phyloP scores from a whole-genome alignment of 495 filamentous ascomycete species.

The Aspergillus baeticus region DNA sequence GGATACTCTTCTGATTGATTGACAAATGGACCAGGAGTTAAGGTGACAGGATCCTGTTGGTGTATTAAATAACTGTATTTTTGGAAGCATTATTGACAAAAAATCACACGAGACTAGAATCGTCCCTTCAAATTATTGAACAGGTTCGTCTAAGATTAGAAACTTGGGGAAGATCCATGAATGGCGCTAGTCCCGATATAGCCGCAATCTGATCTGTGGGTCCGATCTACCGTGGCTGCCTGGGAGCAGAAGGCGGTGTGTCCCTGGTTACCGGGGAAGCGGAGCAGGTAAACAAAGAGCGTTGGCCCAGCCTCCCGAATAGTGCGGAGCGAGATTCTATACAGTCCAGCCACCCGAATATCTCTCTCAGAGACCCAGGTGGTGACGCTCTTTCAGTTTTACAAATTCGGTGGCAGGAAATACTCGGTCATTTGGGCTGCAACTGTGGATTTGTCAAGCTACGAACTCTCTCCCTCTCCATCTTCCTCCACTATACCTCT shows the following conservation, averaged over 20 bases:
- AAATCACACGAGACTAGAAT: neutral
- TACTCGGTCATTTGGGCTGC: constrained; percentile 21
- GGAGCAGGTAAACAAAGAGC: constrained; percentile 43
- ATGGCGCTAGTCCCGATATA: constrained; percentile 16
- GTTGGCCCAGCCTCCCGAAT: constrained; percentile 48
- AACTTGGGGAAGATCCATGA: constrained; percentile 11
- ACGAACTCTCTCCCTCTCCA: constrained; percentile 29
- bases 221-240: constrained; percentile 2
- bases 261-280: constrained; percentile 39
- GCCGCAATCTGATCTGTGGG: constrained; percentile 18
- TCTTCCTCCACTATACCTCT: constrained; percentile 24
- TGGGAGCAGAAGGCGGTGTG: constrained; percentile 32
- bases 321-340: constrained; percentile 20
- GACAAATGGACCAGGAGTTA: too few relatives aligned
- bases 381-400: constrained; percentile 7
- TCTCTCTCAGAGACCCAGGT: constrained; percentile 4
- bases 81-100: neutral
- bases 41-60: neutral
- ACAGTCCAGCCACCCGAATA: constrained; percentile 22
- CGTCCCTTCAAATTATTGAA: neutral
- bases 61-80: constrained; percentile 1
- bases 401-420: constrained; percentile 22
- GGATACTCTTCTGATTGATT: constrained; percentile 1
- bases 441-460: constrained; percentile 33
- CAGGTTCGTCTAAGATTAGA: neutral